A percentile compares a stretch with the other conserved stretches of the same genome.
Evolutionary conservation across 352 stramenopile species (phyloP).

Genomic region (Phytophthora pisi): DNA sequence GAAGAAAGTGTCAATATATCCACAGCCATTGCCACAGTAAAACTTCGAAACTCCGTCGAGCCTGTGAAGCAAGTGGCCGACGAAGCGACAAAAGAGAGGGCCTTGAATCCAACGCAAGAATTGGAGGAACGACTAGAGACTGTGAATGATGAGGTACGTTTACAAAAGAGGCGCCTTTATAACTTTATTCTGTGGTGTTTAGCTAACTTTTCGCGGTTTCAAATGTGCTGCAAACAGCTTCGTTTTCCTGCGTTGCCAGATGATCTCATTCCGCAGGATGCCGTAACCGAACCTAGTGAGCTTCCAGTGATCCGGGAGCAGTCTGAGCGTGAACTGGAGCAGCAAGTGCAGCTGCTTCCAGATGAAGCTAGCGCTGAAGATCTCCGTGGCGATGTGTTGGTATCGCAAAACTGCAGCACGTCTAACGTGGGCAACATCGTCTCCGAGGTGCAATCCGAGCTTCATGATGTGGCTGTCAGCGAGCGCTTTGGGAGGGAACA

Average conservation of each 20-base stretch:
- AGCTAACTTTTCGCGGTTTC: conserved; percentile 1
- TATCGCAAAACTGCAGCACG: conserved; percentile 36
- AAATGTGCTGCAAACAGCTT: conserved; percentile 21
- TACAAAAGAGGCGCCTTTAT: neutral
- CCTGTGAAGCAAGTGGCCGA: neutral
- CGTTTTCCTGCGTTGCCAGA: conserved; percentile 12
- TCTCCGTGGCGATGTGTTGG: conserved; percentile 13
- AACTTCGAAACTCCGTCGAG: neutral
- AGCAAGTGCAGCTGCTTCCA: conserved; percentile 26
- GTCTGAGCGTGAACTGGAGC: conserved; percentile 28
- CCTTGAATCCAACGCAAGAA: neutral
- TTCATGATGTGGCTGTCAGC: too few species aligned
- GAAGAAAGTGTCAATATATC: neutral
- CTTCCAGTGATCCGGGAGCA: conserved; percentile 32
- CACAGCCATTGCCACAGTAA: neutral
- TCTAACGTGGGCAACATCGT: conserved; percentile 28
- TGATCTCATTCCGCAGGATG: conserved; percentile 10
- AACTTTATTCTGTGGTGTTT: neutral
- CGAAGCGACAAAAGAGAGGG: neutral
- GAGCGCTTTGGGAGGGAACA: too few species aligned
- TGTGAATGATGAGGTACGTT: conserved; percentile 22
- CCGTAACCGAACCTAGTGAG: conserved; percentile 28
- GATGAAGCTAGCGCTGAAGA: conserved; percentile 13
- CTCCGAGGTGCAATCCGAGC: conserved; percentile 22
- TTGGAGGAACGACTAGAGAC: conserved; percentile 23